Evolutionary conservation across 345 rosid species (phyloP).

Genomic region (Cochlearia excelsa): DNA sequence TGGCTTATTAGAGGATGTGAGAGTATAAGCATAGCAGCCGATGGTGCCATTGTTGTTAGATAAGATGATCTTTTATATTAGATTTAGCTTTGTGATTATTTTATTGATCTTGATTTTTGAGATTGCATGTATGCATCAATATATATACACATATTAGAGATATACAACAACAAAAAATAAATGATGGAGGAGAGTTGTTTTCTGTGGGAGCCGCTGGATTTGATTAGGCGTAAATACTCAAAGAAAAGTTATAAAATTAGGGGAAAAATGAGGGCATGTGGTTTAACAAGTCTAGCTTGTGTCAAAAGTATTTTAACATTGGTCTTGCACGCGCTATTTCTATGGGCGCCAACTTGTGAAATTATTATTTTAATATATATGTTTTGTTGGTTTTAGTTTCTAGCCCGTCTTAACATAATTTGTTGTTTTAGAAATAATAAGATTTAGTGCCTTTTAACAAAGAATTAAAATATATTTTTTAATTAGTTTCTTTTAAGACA

Average conservation of each 20-base stretch:
- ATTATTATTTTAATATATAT: too few species aligned
- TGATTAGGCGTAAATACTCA: conserved; percentile 3
- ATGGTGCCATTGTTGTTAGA: conserved; percentile 48
- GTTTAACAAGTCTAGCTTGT: conserved; percentile 27
- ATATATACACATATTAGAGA: conserved; percentile 15
- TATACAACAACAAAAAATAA: conserved; percentile 13
- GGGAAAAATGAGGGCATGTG: conserved; percentile 18
- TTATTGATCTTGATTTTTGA: neutral
- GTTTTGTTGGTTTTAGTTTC: too few species aligned
- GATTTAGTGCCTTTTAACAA: too few species aligned
- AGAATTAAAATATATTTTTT: too few species aligned
- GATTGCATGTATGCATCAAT: conserved; percentile 2
- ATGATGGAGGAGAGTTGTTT: conserved; percentile 17
- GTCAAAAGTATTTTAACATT: conserved; percentile 17
- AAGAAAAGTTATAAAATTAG: neutral
- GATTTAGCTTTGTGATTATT: neutral
- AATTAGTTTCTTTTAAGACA: too few species aligned
- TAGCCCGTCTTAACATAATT: too few species aligned
- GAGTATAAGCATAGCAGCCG: conserved; percentile 68
- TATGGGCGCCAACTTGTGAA: conserved; percentile 3
- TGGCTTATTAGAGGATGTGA: conserved; percentile 29
- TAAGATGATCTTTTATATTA: neutral
- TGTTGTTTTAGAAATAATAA: too few species aligned
- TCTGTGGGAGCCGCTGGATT: conserved; percentile 29
- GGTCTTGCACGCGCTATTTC: conserved; percentile 16